Evolutionary conservation across 352 stramenopile genomes (phyloP).

Genomic region (Phytophthora crassamura): DNA sequence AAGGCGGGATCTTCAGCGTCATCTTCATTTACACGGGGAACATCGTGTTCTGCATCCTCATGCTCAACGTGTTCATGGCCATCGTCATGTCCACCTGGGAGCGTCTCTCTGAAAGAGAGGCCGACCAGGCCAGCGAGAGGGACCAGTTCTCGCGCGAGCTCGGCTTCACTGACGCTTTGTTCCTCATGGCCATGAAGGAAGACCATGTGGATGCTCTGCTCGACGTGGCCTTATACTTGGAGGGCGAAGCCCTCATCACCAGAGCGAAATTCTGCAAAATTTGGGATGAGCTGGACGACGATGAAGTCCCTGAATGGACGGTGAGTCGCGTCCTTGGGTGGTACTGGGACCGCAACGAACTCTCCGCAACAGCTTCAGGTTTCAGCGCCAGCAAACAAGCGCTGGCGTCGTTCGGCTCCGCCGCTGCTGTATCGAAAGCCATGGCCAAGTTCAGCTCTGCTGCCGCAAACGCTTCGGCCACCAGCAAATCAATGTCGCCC

Average conservation of each 20-base stretch:
- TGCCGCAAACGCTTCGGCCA: slow-evolving; percentile 13
- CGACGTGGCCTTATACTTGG: slow-evolving; percentile 54
- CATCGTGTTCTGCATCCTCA: slow-evolving; percentile 77
- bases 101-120: slow-evolving; percentile 58
- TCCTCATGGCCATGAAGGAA: slow-evolving; percentile 64
- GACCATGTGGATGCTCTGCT: slow-evolving; percentile 69
- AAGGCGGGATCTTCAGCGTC: slow-evolving; percentile 62
- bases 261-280: slow-evolving; percentile 45
- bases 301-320: slow-evolving; percentile 49
- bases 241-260: slow-evolving; percentile 46
- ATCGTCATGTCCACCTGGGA: slow-evolving; percentile 84
- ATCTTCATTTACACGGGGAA: slow-evolving; percentile 79
- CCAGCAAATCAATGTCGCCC: slow-evolving; percentile 14
- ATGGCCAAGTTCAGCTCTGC: slow-evolving; percentile 32
- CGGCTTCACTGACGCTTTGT: slow-evolving; percentile 47
- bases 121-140: slow-evolving; percentile 53
- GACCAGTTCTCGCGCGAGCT: slow-evolving; percentile 54
- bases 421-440: slow-evolving; percentile 33
- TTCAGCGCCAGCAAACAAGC: slow-evolving; percentile 30
- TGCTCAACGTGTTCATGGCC: slow-evolving; percentile 83
- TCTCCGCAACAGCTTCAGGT: slow-evolving; percentile 19
- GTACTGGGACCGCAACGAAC: slow-evolving; percentile 64
- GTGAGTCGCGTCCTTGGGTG: slow-evolving; percentile 53
- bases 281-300: slow-evolving; percentile 46
- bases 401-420: slow-evolving; percentile 32